Base-by-base conservation (phyloP, 768 basidiomycete species). In the Sarcodon aspratus region DNA sequence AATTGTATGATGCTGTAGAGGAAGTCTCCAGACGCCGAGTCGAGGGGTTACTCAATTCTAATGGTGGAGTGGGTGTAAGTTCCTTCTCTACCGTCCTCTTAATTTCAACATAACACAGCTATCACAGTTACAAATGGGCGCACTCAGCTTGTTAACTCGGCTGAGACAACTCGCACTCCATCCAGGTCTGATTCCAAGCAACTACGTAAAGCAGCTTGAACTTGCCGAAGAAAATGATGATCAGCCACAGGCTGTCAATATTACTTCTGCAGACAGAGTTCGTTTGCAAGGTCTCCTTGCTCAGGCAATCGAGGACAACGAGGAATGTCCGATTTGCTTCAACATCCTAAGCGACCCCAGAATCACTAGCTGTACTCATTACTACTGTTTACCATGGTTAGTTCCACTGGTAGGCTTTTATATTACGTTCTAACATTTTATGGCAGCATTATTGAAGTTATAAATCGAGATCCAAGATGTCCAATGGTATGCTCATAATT, bases 291-390 rank as follows among this genome's bases (percentile, higher is more conserved):
- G 56, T 18, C 53, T 74, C 4, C 72, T 91, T 40, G 70, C 73
- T 9, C 75, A 81, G 57, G 78, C 77, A 0, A 79, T 89, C 35
- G 88, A 90, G 57, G 86, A 91, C 54, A 80, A 70, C 47, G 84
- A 89, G 66, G 88, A 91, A 60, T 91, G 88, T 58, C 85, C 87
- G 1, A 70, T 89, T 46, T 89, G 86, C 56, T 82, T 87, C 51
- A 63, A 64, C 49, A 62, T 77, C 15, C 54, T 83, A 8, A 70
- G 64, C 12, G 78, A 88, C 32, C 76, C 85, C 3, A 70, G 84
- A 43, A 88, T 91, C 50, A 88, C 87, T 0, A 66, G 69, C 44
- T 91, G 88, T 58, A 62, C 77, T 3, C 88, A 91, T 57, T 66
- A 70, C 52, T 91, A 84, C 61, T 91, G 88, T 59, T 57, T 81